A percentile compares a stretch with the other conserved stretches of the same genome.
phyloP scores from a whole-genome alignment of 2,329 filamentous ascomycete species.

The Microsporum audouinii region DNA sequence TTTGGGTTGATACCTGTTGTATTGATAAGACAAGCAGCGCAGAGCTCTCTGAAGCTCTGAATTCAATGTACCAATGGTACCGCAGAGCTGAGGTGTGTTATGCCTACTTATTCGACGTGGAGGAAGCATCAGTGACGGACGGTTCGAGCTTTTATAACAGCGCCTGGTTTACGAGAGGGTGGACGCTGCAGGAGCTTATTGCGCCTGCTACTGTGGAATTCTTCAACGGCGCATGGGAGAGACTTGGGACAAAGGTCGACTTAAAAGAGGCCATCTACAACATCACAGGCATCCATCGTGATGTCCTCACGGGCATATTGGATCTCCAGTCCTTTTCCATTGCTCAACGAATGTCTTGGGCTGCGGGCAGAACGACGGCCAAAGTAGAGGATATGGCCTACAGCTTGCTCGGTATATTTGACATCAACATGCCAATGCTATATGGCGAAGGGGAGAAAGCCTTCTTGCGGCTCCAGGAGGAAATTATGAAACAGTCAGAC shows the following conservation, averaged over 20 bases:
- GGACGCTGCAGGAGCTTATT: conserved; percentile 10
- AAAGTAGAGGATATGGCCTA: conserved; percentile 21
- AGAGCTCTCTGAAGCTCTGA: conserved; percentile 27
- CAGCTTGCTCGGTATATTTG: conserved; percentile 22
- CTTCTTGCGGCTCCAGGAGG: conserved; percentile 22
- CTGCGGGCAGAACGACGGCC: conserved; percentile 16
- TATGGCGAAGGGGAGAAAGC: conserved; percentile 22
- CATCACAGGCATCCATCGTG: conserved; percentile 6
- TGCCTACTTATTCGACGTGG: conserved; percentile 24
- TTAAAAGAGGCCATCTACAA: conserved; percentile 4
- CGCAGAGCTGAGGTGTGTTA: conserved; percentile 26
- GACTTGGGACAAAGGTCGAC: conserved; percentile 3
- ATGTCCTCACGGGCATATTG: not conserved
- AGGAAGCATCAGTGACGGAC: not conserved
- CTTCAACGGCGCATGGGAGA: conserved; percentile 6
- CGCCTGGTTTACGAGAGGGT: conserved; percentile 8
- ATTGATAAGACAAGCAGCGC: conserved; percentile 28
- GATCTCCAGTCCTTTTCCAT: conserved; percentile 8
- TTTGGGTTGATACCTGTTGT: conserved; percentile 33
- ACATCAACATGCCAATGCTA: conserved; percentile 19
- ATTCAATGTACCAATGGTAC: conserved; percentile 26
- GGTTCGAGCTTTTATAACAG: not conserved
- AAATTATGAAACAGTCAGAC: conserved; percentile 20
- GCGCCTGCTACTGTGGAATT: conserved; percentile 5
- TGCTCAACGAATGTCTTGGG: conserved; percentile 20